Evolutionary conservation across 495 filamentous ascomycete genomes (phyloP).

Genomic region (Hyaloscypha variabilis): DNA sequence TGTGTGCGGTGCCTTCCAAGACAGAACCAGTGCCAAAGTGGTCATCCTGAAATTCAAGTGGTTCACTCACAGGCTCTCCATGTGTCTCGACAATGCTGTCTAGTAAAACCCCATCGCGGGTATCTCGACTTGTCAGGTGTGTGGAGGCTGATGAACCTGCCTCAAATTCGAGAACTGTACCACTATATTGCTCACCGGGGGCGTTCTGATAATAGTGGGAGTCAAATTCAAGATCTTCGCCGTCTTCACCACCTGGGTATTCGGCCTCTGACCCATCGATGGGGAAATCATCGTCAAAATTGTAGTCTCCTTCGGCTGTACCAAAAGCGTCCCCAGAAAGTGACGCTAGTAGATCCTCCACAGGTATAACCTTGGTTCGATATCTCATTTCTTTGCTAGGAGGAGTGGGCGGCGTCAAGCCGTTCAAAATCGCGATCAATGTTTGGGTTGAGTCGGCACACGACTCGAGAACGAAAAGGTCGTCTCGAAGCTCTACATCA

Average conservation of each 20-base stretch:
- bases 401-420: constrained; percentile 77
- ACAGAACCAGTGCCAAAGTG: constrained; percentile 70
- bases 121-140: constrained; percentile 42
- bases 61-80: constrained; percentile 39
- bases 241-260: constrained; percentile 13
- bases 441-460: constrained; percentile 98
- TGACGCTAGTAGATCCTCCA: constrained; percentile 86
- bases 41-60: constrained; percentile 74
- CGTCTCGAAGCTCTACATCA: constrained; percentile 80
- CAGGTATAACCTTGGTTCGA: constrained; percentile 79
- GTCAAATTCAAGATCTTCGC: constrained; percentile 29
- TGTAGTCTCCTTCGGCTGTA: constrained; percentile 54
- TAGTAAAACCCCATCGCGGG: constrained; percentile 60
- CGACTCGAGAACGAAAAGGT: constrained; percentile 87
- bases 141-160: constrained; percentile 39
- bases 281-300: constrained; percentile 59
- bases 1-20: constrained; percentile 68
- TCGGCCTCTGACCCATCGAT: constrained; percentile 20
- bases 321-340: constrained; percentile 84
- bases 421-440: constrained; percentile 77
- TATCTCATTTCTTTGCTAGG: constrained; percentile 84
- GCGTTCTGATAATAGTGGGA: constrained; percentile 31
- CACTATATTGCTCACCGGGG: constrained; percentile 24
- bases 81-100: constrained; percentile 64
- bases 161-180: constrained; percentile 46